phyloP scores from a whole-genome alignment of 2,329 filamentous ascomycete species.

The Ophiocordyceps unilateralis region DNA sequence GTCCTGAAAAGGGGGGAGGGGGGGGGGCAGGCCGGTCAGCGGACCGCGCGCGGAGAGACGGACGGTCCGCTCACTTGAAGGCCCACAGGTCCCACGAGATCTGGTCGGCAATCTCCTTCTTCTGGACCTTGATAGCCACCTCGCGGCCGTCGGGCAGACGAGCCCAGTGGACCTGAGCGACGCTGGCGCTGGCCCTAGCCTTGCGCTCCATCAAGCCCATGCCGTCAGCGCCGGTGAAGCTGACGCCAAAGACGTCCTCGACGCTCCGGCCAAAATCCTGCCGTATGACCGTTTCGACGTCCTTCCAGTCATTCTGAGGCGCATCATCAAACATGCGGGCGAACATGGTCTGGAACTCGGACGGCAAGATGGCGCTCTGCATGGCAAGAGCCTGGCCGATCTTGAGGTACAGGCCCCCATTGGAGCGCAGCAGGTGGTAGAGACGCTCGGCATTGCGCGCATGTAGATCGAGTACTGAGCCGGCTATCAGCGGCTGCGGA shows the following conservation, averaged over 20 bases:
- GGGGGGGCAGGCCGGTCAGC: background rate
- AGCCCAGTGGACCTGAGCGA: slow-evolving; percentile 96
- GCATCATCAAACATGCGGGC: slow-evolving; percentile 94
- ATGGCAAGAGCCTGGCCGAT: slow-evolving; percentile 97
- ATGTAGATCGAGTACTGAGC: slow-evolving; percentile 63
- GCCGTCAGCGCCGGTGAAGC: slow-evolving; percentile 56
- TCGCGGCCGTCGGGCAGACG: slow-evolving; percentile 70
- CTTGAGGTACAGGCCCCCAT: slow-evolving; percentile 91
- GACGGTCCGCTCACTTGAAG: slow-evolving; percentile 48
- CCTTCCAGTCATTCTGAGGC: slow-evolving; percentile 76
- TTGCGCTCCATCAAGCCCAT: slow-evolving; percentile 43
- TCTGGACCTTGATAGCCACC: slow-evolving; percentile 93
- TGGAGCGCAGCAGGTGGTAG: slow-evolving; percentile 63
- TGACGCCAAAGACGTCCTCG: slow-evolving; percentile 86
- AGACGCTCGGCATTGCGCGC: slow-evolving; percentile 67
- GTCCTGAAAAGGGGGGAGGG: slow-evolving; percentile 28
- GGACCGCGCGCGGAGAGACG: too few species aligned
- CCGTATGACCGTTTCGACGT: slow-evolving; percentile 68
- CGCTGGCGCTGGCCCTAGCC: slow-evolving; percentile 64
- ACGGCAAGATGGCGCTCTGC: slow-evolving; percentile 86
- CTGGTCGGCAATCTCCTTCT: slow-evolving; percentile 80
- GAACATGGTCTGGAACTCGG: slow-evolving; percentile 95
- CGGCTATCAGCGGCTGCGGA: slow-evolving; percentile 55
- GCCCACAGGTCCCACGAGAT: slow-evolving; percentile 92
- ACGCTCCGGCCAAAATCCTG: slow-evolving; percentile 77